These are phyloP conservation scores for Quercus lobata DNA, from an alignment of 331 rosid genomes.

Conservation along the genomic window DNA sequence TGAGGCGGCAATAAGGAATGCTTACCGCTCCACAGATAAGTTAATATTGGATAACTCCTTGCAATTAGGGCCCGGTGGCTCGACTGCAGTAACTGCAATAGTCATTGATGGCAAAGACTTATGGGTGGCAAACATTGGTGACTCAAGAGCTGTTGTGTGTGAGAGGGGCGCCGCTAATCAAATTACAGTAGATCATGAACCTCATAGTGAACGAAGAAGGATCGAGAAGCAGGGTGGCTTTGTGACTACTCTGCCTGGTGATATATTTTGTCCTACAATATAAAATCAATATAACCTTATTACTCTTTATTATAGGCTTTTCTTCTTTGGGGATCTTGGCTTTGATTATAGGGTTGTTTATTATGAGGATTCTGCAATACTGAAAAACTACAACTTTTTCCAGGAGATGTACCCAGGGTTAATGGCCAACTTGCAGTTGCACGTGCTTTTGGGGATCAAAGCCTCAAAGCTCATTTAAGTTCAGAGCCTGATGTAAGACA, in stretches of 20 bases:
- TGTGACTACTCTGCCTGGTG: conserved; percentile 21
- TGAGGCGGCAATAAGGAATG: conserved; percentile 7
- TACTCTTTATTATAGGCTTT: not conserved
- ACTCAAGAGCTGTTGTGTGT: conserved; percentile 19
- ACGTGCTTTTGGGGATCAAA: conserved; percentile 30
- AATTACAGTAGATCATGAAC: conserved; percentile 21
- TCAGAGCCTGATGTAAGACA: conserved; percentile 21
- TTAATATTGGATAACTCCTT: conserved; percentile 11
- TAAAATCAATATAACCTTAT: not conserved
- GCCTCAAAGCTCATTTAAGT: conserved; percentile 20
- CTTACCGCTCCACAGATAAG: conserved; percentile 19
- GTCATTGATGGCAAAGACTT: conserved; percentile 19
- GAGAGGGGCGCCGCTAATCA: conserved; percentile 19
- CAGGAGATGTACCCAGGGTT: conserved; percentile 27
- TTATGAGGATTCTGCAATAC: not conserved
- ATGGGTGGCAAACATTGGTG: conserved; percentile 26
- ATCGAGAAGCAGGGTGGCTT: conserved; percentile 24
- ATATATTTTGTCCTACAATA: not conserved
- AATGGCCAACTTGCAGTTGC: conserved; percentile 29
- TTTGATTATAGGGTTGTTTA: not conserved
- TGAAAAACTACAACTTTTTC: not conserved
- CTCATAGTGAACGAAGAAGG: conserved; percentile 17
- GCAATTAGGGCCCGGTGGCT: conserved; percentile 21
- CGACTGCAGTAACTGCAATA: conserved; percentile 27
- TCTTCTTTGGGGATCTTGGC: not conserved